Base-by-base conservation (phyloP, 768 basidiomycete genomes). In the Trametopsis cervina region DNA sequence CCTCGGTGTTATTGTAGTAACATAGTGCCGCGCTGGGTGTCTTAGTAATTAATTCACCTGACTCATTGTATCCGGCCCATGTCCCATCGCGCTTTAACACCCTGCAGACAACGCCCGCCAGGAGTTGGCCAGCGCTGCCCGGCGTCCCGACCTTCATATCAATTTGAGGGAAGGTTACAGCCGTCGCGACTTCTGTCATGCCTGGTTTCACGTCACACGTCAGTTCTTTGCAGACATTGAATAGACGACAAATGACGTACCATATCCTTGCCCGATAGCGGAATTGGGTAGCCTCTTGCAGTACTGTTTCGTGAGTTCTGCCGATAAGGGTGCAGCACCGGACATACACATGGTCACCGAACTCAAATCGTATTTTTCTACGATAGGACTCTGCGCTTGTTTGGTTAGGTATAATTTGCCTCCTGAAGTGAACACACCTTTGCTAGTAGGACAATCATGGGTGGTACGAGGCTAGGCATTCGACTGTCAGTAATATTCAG, bases 221-320 rank as follows among this genome's bases (percentile, higher is more conserved):
- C 15, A 15, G 24, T 10, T 26, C 24, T 11, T 36, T 20, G 29
- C 33, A 42, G n/a, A 7, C 15, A 18, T 29, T 35, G 22, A 20
- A 17, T 13, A 42, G 24, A n/a, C 10, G 18, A 54, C 18, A 36
- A 18, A n/a, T 11, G 2, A 25, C 60, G 29, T 48, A 78, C 80
- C 80, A 59, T 81, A 83, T 13, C 72, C 74, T 58, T 83, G 81
- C n/a, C 77, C 79, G n/a, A 83, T 69, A 46, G 66, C 64, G 1
- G 71, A 70, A 13, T 66, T 54, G 0, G 81, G 81, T 26, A 83
- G 72, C 26, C 74, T 52, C 33, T 68, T 60, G 15, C 59, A 57
- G 21, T 80, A 63, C 53, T 69, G 69, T 26, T 67, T 59, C 52
- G 73, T 77, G n/a, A 78, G 57, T 52, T 80, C 75, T 24, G 61